Base-by-base conservation (phyloP, 2,329 filamentous ascomycete genomes). In the Aspergillus latus region DNA sequence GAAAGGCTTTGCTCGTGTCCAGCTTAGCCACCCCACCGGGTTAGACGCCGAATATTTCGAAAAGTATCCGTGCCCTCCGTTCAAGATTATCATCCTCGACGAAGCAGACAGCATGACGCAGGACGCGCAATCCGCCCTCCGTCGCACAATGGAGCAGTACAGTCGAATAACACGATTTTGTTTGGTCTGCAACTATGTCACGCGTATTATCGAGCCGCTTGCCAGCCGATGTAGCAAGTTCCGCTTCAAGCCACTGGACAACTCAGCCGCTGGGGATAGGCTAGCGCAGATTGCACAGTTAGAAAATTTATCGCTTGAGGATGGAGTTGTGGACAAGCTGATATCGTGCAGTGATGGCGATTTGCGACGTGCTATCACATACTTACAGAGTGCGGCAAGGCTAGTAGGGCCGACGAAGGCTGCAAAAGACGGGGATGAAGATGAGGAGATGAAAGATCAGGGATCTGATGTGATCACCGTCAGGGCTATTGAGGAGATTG, bases 101-200 rank as follows among this genome's bases (percentile, higher is more conserved):
- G 94, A 99, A 78, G 94, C 94, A 64, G 94, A 99, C 73, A 94
- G 89, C 64, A 97, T 99, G 93, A 99, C 94, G 39, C 93, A 97
- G 74, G 95, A 99, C 76, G 94, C 94, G 10, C 94, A 99, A 78
- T 90, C 87, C 58, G 94, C 95, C 4, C 80, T 99, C 56, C 84
- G 94, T 62, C 84, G 95, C 53, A 99, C 94, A 1, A 99, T 99
- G 94, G 94, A 99, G 78, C 96, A 92, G 45, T 97, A 97, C 75
- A 90, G 85, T 73, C 92, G 92, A 68, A 97, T 97, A 75, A 99
- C 94, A 2, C 84, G 94, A 11, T 99, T 99, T 75, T 97, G 94
- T 71, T 81, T 99, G 42, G 93, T 97, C 57, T 99, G 95, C 78
- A 99, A 99, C 76, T 99, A 99, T 68, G 94, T 99, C 45, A 97